Percentiles rank a stretch among this genome's conserved stretches.
Conservation (phyloP, 257 asterid species). For the Nicotiana knightiana region DNA sequence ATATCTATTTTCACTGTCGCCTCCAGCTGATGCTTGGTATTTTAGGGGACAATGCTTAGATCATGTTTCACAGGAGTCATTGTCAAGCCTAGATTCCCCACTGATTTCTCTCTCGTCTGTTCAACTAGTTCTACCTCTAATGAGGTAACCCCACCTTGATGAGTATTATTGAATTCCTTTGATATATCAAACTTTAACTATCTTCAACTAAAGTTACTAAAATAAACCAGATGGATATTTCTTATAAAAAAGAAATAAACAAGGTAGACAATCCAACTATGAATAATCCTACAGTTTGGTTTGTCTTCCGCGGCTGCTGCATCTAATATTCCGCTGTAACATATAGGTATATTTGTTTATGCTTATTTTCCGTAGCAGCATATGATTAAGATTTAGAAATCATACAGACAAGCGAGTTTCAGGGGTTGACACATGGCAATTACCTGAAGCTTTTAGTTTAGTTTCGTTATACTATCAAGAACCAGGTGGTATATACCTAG, state of each 20-base stretch:
- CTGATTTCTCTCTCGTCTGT: conserved; percentile 21
- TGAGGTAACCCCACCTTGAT: background rate
- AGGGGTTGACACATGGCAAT: background rate
- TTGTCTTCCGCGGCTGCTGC: conserved; percentile 31
- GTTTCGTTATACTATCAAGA: background rate
- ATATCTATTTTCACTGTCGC: conserved; percentile 40
- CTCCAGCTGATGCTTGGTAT: conserved; percentile 6
- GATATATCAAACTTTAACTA: background rate
- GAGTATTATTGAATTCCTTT: background rate
- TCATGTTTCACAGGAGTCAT: conserved; percentile 44
- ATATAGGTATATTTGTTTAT: conserved; percentile 5
- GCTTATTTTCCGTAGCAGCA: background rate
- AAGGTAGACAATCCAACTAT: conserved; percentile 19
- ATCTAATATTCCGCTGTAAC: background rate
- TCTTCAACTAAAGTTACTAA: background rate
- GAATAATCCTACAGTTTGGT: conserved; percentile 20
- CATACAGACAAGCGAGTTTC: background rate
- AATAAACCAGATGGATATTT: background rate
- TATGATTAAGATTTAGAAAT: background rate
- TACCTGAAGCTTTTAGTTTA: background rate
- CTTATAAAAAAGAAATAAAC: background rate
- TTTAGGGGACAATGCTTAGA: conserved; percentile 24
- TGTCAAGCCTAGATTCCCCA: conserved; percentile 53
- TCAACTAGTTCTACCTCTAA: background rate
- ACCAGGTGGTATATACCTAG: background rate